Conservation (phyloP, 179 eudicot genomes). For the Camellia oleifera region DNA sequence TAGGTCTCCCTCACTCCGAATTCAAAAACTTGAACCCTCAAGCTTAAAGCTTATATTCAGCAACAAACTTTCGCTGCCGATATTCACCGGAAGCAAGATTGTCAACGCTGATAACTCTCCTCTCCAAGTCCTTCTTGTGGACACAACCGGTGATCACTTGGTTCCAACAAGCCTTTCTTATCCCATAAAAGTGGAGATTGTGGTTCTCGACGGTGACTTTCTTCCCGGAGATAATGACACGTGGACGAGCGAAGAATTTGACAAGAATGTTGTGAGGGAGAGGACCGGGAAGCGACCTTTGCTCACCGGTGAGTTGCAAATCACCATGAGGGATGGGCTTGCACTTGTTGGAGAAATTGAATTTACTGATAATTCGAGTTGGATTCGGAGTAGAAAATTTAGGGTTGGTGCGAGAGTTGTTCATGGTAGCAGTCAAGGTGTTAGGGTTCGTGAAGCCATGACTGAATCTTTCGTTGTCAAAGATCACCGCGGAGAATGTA, state of each 20-base stretch:
- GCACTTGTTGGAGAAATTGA: slow-evolving; percentile 49
- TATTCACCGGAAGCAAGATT: slow-evolving; percentile 69
- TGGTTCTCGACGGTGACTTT: slow-evolving; percentile 65
- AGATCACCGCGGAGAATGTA: slow-evolving; percentile 87
- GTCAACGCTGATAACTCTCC: slow-evolving; percentile 36
- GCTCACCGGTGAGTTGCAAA: slow-evolving; percentile 47
- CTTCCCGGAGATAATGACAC: slow-evolving; percentile 18
- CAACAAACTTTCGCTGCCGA: slow-evolving; percentile 28
- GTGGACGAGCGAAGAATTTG: slow-evolving; percentile 53
- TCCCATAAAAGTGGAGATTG: slow-evolving; percentile 55
- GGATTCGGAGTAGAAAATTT: slow-evolving; percentile 68
- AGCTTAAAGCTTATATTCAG: slow-evolving; percentile 41
- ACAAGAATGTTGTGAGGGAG: slow-evolving; percentile 39
- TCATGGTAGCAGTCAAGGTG: slow-evolving; percentile 16
- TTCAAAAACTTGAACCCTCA: slow-evolving; percentile 45
- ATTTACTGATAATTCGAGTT: slow-evolving; percentile 79
- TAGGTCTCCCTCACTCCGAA: slow-evolving; percentile 40
- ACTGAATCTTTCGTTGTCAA: slow-evolving; percentile 66
- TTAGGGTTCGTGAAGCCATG: slow-evolving; percentile 47
- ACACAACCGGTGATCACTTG: slow-evolving; percentile 22
- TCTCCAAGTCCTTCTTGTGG: slow-evolving; percentile 46
- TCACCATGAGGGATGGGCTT: slow-evolving; percentile 49
- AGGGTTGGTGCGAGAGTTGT: slow-evolving; percentile 65
- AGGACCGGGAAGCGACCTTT: slow-evolving; percentile 65
- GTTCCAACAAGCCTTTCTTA: slow-evolving; percentile 25